Evolutionary conservation across 768 basidiomycete species (phyloP).

Genomic region (Rhizopogon rudus): DNA sequence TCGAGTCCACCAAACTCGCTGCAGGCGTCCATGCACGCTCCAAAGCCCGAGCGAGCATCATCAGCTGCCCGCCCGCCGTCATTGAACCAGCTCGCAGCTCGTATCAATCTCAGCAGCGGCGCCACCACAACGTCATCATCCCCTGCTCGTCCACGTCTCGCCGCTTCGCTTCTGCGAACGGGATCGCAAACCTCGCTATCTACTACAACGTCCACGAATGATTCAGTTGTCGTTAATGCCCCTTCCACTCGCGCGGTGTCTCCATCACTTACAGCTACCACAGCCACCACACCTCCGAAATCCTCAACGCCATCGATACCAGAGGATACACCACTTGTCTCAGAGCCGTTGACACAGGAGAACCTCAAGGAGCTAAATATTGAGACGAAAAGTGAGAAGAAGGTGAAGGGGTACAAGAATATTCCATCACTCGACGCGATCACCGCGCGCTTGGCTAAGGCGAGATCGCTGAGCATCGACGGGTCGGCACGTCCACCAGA

Average conservation of each 20-base stretch:
- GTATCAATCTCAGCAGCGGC: constrained; percentile 48
- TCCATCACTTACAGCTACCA: constrained; percentile 46
- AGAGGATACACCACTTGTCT: constrained; percentile 28
- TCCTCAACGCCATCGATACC: constrained; percentile 37
- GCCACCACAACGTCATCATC: constrained; percentile 17
- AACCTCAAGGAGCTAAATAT: constrained; percentile 60
- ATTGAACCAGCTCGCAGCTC: constrained; percentile 77
- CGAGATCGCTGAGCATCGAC: constrained; percentile 53
- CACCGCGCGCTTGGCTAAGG: constrained; percentile 71
- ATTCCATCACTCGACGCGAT: constrained; percentile 84
- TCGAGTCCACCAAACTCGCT: constrained; percentile 28
- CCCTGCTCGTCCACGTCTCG: constrained; percentile 59
- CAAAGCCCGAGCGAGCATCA: constrained; percentile 34
- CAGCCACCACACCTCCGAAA: constrained; percentile 36
- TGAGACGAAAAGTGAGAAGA: constrained; percentile 39
- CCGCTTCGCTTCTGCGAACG: constrained; percentile 68
- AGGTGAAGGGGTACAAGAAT: constrained; percentile 74
- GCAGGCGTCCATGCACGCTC: constrained; percentile 27
- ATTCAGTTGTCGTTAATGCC: constrained; percentile 64
- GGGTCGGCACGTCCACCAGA: constrained; percentile 69
- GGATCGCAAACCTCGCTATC: constrained; percentile 50
- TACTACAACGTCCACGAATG: constrained; percentile 41
- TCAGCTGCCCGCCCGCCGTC: constrained; percentile 53
- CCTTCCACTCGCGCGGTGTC: constrained; percentile 66
- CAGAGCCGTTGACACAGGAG: constrained; percentile 56